phyloP scores from a whole-genome alignment of 495 filamentous ascomycete genomes.

The Aspergillus campestris region DNA sequence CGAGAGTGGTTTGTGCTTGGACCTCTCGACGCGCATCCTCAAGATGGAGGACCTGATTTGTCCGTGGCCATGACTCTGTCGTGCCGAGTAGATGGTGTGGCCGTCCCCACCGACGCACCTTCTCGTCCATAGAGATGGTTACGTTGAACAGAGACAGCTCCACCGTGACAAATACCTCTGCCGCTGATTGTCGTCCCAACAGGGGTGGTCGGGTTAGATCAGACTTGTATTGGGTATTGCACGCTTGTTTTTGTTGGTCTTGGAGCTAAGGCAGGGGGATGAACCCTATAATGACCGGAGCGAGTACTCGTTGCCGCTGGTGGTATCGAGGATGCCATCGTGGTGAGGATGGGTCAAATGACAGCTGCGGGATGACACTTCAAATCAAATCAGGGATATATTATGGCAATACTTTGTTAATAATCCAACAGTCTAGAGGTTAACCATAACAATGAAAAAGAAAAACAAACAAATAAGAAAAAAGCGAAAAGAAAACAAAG shows the following conservation, averaged over 20 bases:
- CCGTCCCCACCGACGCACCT: neutral
- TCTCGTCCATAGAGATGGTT: too few relatives aligned
- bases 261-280: neutral
- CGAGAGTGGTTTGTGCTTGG: slow-evolving; percentile 13
- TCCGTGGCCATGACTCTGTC: neutral
- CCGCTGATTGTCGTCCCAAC: neutral
- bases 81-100: neutral
- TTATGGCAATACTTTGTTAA: too few relatives aligned
- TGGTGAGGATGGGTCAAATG: neutral
- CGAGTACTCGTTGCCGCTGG: neutral
- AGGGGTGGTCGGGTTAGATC: neutral
- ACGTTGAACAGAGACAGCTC: neutral
- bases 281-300: slow-evolving; percentile 1
- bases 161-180: slow-evolving; percentile 4
- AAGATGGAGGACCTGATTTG: too few relatives aligned
- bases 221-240: neutral
- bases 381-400: too few relatives aligned
- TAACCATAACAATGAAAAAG: too few relatives aligned
- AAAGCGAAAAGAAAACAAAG: too few relatives aligned
- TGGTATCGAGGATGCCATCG: neutral
- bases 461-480: too few relatives aligned
- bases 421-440: too few relatives aligned
- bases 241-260: neutral
- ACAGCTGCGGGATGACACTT: too few relatives aligned
- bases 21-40: too few relatives aligned